Conservation (phyloP, 768 basidiomycete genomes). For the Lentinula guzmanii region DNA sequence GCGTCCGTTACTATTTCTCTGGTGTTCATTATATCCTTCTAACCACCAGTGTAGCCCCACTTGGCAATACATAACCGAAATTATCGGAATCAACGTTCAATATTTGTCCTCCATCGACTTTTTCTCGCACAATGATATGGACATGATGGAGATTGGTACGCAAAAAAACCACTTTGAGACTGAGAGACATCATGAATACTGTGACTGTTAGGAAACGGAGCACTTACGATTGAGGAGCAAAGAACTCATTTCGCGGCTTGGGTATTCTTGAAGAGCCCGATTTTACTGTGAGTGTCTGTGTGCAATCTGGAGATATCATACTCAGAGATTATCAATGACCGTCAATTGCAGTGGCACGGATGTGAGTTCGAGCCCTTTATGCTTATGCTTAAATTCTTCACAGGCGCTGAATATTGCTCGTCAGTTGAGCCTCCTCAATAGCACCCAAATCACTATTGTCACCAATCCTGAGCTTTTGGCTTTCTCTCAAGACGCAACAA, state of each 20-base stretch:
- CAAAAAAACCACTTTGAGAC: background rate
- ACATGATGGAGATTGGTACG: slow-evolving; percentile 46
- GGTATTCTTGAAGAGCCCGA: slow-evolving; percentile 53
- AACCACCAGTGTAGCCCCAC: slow-evolving; percentile 23
- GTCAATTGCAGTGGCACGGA: slow-evolving; percentile 23
- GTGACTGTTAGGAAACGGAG: slow-evolving; percentile 35
- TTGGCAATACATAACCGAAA: slow-evolving; percentile 44
- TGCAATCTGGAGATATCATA: background rate
- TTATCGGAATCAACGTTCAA: slow-evolving; percentile 37
- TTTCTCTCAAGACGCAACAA: slow-evolving; percentile 43
- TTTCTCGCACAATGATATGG: slow-evolving; percentile 51
- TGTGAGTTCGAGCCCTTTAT: slow-evolving; percentile 16
- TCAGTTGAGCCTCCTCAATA: slow-evolving; percentile 34
- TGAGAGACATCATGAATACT: background rate
- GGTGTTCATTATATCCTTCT: background rate
- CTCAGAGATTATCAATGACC: background rate
- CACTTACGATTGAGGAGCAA: slow-evolving; percentile 40
- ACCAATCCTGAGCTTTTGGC: slow-evolving; percentile 47
- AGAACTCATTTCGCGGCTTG: slow-evolving; percentile 56
- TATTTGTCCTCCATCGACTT: slow-evolving; percentile 38
- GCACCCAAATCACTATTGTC: slow-evolving; percentile 40
- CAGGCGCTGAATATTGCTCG: background rate
- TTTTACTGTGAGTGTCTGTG: slow-evolving; percentile 31
- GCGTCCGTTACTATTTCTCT: slow-evolving; percentile 17
- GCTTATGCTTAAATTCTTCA: background rate